phyloP scores from a whole-genome alignment of 805 yeast species.

The Myxozyma lipomycoides region DNA sequence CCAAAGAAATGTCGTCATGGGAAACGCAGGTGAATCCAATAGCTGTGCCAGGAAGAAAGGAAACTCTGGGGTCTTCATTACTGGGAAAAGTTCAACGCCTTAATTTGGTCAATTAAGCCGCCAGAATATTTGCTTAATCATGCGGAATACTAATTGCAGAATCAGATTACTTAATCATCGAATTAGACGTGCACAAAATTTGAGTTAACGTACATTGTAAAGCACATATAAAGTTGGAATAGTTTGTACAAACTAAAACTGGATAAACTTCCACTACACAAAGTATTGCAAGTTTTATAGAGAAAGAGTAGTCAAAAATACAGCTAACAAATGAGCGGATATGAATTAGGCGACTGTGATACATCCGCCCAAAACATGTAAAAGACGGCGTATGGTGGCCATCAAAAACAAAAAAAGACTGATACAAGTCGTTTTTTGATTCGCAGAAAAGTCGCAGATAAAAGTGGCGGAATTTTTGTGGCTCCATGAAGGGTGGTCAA shows the following conservation, averaged over 20 bases:
- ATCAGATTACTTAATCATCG: slow-evolving; percentile 53
- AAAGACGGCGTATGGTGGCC: slow-evolving; percentile 10
- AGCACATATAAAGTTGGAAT: slow-evolving; percentile 47
- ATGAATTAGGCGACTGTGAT: slow-evolving; percentile 42
- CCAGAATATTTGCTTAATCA: slow-evolving; percentile 41
- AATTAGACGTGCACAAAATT: slow-evolving; percentile 67
- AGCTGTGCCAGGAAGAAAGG: no score
- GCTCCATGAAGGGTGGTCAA: not conserved
- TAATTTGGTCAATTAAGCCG: slow-evolving; percentile 75
- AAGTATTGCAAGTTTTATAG: slow-evolving; percentile 69
- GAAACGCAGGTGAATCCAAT: no score
- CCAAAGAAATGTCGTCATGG: no score
- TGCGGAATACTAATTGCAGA: slow-evolving; percentile 58
- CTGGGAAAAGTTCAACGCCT: slow-evolving; percentile 69
- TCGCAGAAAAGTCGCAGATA: slow-evolving; percentile 1
- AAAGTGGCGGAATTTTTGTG: slow-evolving; percentile 6
- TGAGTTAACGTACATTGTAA: slow-evolving; percentile 69
- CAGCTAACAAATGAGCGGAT: slow-evolving; percentile 68
- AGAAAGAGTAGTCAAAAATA: slow-evolving; percentile 51
- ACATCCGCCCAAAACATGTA: slow-evolving; percentile 7
- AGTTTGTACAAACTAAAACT: slow-evolving; percentile 54
- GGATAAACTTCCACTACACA: slow-evolving; percentile 53
- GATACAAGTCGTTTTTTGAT: slow-evolving; percentile 7
- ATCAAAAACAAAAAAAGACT: slow-evolving; percentile 1
- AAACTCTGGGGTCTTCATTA: slow-evolving; percentile 56